Evolutionary conservation across 768 basidiomycete species (phyloP), one percentile per base, ranked within the genome.

Genomic region (Boletus sp.): DNA sequence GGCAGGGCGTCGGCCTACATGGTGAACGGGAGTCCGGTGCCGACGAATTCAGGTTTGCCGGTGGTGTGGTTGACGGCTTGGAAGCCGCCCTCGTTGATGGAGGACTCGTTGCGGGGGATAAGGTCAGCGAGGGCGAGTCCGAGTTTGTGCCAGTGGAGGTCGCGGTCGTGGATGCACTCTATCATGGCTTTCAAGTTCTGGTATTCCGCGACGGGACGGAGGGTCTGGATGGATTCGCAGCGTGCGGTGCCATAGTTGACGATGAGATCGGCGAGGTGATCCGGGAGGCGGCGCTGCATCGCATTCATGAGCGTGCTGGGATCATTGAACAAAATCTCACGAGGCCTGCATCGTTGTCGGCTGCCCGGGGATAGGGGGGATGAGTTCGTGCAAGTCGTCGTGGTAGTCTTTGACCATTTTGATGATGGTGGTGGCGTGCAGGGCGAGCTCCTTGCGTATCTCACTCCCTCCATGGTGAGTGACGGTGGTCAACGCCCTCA

Each of bases 161-260:
- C 78, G n/a, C n/a, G 71, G 59, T 81, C 78, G 49, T 78, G 75
- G 0, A 75, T 75, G 56, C 70, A 77, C 12, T 70, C 53, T 71
- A 83, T 74, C 79, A 88, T 82, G 9, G 83, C 83, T 3, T 72
- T n/a, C n/a, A n/a, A n/a, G n/a, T n/a, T 70, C 54, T 83, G 81
- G 63, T 77, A 82, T 4, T 83, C 80, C 4, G 47, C 40, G 7
- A 77, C 61, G 14, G 76, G 75, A 11, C 61, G 57, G 50, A 83
- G 66, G 0, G 77, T 80, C 15, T 82, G 54, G 37, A 66, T 76
- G 2, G 75, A 75, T 46, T 89, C 87, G 64, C 79, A 80, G 20
- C 72, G 71, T 24, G 60, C 64, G 18, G 67, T 56, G 0, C 84
- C 85, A 58, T 85, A 87, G 54, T 75, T 68, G 62, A 75, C 66